phyloP scores from a whole-genome alignment of 345 rosid genomes.

The sweet orange (Citrus sinensis) region DVS_A1.0 CM039165.1:14323001-14323500 shows the following conservation, averaged over 20 bases:
- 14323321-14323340: background rate
- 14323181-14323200: too few species aligned
- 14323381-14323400: background rate
- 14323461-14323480: too few species aligned
- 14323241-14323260: background rate
- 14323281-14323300: background rate
- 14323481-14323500: too few species aligned
- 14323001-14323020: background rate
- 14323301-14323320: background rate
- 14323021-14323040: background rate
- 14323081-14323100: background rate
- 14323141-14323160: too few species aligned
- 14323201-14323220: too few species aligned
- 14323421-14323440: background rate
- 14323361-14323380: background rate
- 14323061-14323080: background rate
- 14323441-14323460: background rate
- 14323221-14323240: background rate
- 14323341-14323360: background rate
- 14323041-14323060: background rate
- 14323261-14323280: background rate
- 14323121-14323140: too few species aligned
- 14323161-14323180: too few species aligned
- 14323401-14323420: background rate
- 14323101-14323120: too few species aligned